phyloP scores from a whole-genome alignment of 2,329 filamentous ascomycete species.

The Dactylellina parvicollis region DNA sequence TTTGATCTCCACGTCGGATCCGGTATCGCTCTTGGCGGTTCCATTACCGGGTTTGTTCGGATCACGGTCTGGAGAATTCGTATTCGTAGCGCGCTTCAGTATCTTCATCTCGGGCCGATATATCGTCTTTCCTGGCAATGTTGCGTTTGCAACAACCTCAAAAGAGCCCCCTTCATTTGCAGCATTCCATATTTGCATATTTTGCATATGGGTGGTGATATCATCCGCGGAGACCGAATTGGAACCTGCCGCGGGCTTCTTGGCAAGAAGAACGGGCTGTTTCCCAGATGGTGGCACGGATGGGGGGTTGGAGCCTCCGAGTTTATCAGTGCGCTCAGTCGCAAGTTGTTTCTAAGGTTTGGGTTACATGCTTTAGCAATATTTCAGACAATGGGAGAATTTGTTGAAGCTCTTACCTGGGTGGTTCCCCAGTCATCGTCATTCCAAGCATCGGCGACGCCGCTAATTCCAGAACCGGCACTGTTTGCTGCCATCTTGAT shows the following conservation, averaged over 20 bases:
- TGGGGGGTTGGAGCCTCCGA: conserved; percentile 18
- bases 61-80: conserved; percentile 29
- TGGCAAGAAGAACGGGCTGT: conserved; percentile 31
- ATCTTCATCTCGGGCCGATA: conserved; percentile 58
- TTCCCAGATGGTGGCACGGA: conserved; percentile 6
- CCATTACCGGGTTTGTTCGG: conserved; percentile 46
- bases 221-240: conserved; percentile 24
- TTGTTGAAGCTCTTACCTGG: conserved; percentile 13
- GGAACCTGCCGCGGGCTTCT: conserved; percentile 28
- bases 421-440: conserved; percentile 42
- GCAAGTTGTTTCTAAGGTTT: conserved; percentile 24
- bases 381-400: not conserved
- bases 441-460: conserved; percentile 37
- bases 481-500: conserved; percentile 35
- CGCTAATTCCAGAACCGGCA: not conserved
- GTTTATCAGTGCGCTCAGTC: conserved; percentile 10
- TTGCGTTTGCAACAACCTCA: conserved; percentile 27
- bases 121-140: conserved; percentile 55
- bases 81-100: conserved; percentile 55
- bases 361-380: conserved; percentile 8
- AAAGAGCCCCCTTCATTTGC: conserved; percentile 45
- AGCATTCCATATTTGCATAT: conserved; percentile 52
- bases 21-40: conserved; percentile 53
- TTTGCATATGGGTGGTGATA: conserved; percentile 43
- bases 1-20: conserved; percentile 39